phyloP scores from a whole-genome alignment of 148 eudicot species.

The Fallopia convolvulus region DNA sequence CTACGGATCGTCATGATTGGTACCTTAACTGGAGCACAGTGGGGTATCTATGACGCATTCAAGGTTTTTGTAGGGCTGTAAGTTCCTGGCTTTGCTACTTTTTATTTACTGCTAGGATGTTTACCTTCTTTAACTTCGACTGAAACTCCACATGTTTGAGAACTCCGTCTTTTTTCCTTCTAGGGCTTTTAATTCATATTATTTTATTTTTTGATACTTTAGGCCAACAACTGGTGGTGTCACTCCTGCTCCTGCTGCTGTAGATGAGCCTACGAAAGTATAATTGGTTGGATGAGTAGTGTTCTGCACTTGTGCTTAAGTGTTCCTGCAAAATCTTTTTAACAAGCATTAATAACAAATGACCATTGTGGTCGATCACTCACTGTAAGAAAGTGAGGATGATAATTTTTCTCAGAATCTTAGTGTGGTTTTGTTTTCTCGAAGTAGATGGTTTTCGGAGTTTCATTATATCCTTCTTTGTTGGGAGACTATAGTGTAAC shows the following conservation, averaged over 20 bases:
- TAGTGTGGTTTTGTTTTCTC: not conserved
- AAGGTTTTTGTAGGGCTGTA: conserved; percentile 94
- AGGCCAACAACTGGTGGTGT: conserved; percentile 95
- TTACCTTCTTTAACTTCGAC: not conserved
- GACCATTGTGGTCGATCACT: not conserved
- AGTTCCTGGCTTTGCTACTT: conserved; percentile 20
- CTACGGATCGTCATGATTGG: conserved; percentile 92
- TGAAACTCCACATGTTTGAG: not conserved
- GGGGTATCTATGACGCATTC: conserved; percentile 96
- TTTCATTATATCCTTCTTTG: not conserved
- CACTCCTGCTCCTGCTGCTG: conserved; percentile 41
- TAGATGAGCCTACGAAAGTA: not conserved
- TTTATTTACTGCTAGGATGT: not conserved
- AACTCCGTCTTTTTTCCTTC: not conserved
- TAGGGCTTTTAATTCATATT: not conserved
- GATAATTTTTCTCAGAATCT: not conserved
- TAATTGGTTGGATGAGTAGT: conserved; percentile 2
- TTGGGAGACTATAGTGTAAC: not conserved
- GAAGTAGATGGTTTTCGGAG: not conserved
- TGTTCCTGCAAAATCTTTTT: not conserved
- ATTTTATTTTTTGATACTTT: conserved; percentile 14
- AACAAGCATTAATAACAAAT: conserved; percentile 8
- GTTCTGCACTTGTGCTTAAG: not conserved
- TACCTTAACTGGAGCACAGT: conserved; percentile 96
- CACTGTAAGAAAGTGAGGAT: conserved; percentile 6